Percentiles rank a stretch among this genome's conserved stretches.
These are phyloP conservation scores for Phylloporus sp. DNA, from an alignment of 768 basidiomycete genomes.

Conservation along the genomic window DNA sequence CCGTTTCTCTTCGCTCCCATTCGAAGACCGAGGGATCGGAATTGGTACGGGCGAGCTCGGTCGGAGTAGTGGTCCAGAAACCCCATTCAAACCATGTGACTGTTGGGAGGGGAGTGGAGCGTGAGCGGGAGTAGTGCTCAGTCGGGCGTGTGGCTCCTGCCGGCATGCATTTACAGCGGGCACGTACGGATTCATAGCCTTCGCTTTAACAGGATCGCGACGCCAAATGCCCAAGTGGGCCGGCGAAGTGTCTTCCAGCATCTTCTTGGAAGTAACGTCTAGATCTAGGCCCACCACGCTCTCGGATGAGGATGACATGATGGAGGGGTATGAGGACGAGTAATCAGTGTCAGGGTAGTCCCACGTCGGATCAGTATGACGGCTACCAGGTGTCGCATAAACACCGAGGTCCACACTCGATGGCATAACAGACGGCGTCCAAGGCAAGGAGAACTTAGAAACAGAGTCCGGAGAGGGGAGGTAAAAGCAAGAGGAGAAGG, in stretches of 20 bases:
- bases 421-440: constrained; percentile 32
- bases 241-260: constrained; percentile 29
- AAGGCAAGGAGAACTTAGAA: constrained; percentile 34
- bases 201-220: constrained; percentile 25
- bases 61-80: constrained; percentile 18
- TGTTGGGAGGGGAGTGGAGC: constrained; percentile 12
- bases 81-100: constrained; percentile 6
- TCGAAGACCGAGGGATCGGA: constrained; percentile 26
- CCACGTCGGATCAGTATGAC: constrained; percentile 54
- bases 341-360: constrained; percentile 44
- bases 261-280: constrained; percentile 30
- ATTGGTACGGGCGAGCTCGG: constrained; percentile 30
- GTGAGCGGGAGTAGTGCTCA: constrained; percentile 7
- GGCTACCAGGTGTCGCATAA: constrained; percentile 42
- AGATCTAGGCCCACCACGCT: constrained; percentile 33
- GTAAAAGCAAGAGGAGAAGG: constrained; percentile 56
- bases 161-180: constrained; percentile 28
- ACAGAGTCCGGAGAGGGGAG: constrained; percentile 42
- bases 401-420: constrained; percentile 38
- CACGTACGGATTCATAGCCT: constrained; percentile 22
- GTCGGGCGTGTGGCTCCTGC: constrained; percentile 15
- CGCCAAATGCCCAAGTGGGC: constrained; percentile 32
- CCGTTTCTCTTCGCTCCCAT: constrained; percentile 30
- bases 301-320: constrained; percentile 36
- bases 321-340: constrained; percentile 46